Evolutionary conservation across 768 basidiomycete genomes (phyloP).

Genomic region (Lentinula edodes): DNA sequence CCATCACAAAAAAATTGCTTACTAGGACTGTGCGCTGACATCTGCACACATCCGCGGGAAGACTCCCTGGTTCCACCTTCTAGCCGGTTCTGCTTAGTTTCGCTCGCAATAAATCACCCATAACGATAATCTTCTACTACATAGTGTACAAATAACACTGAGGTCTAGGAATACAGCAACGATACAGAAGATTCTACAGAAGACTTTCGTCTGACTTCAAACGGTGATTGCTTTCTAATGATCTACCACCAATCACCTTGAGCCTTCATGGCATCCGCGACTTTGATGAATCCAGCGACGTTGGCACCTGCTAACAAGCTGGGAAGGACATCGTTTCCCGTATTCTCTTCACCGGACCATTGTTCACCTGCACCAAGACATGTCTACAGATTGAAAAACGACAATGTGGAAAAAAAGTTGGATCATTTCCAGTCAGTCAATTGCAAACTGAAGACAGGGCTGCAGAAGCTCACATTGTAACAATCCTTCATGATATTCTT

Average conservation of each 20-base stretch:
- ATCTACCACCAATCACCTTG: conserved; percentile 73
- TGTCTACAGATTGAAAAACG: conserved; percentile 23
- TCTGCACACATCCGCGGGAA: too few species aligned
- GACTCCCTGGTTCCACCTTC: too few species aligned
- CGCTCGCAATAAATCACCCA: too few species aligned
- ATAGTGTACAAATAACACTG: neutral
- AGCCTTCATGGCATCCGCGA: conserved; percentile 67
- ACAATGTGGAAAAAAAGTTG: too few species aligned
- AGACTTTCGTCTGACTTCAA: too few species aligned
- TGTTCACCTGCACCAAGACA: conserved; percentile 53
- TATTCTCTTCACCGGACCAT: conserved; percentile 45
- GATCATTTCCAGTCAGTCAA: too few species aligned
- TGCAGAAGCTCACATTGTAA: conserved; percentile 33
- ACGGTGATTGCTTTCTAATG: neutral
- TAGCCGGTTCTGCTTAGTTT: too few species aligned
- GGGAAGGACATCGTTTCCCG: conserved; percentile 32
- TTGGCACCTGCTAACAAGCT: conserved; percentile 63
- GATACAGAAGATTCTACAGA: neutral
- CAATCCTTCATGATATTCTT: conserved; percentile 67
- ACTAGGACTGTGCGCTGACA: too few species aligned
- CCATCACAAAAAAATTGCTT: too few species aligned
- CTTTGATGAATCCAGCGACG: conserved; percentile 67
- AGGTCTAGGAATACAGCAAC: neutral
- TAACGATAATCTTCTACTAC: too few species aligned
- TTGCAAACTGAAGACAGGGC: neutral